Evolutionary conservation across 1,284 basidiomycete genomes (phyloP), one percentile per base, ranked within the genome.

Genomic region (Taiwanofungus camphoratus): DNA sequence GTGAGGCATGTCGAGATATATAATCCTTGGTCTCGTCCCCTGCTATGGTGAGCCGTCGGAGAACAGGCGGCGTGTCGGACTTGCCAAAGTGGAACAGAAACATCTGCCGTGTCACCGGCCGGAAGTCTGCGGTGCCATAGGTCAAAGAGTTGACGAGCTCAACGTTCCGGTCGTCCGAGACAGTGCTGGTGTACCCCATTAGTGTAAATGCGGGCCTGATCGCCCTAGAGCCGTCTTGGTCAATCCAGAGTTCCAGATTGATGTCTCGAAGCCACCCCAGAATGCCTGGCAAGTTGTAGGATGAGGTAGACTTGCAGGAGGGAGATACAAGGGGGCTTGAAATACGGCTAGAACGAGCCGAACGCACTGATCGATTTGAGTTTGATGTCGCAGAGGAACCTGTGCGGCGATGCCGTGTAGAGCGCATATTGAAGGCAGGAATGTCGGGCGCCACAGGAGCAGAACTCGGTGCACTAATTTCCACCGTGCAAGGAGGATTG

Each of bases 201-300:
- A 81, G 73, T 44, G 66, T 70, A 64, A 88, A 81, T 9, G 67
- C 61, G 15, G 81, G 76, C 18, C 69, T 66, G 13, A 81, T 69
- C 9, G 74, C 70, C 21, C 85, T 76, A 52, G 84, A 86, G 5
- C 83, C 81, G 63, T 90, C 87, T 61, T 90, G 87, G 55, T 90
- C 88, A 23, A 90, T 79, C 61, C 79, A 74, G 22, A 90, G 63
- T 45, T 85, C 76, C n/a, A 89, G 60, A 24, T 60, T 62, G 15
- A 67, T 66, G 36, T 70, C 65, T 43, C 70, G 65, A 7, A 87
- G 67, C 77, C 79, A 84, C 1, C 59, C 51, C 1, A 79, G 55
- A 29, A 65, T 58, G 13, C 54, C 51, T 0, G 73, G 72, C 12
- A 76, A 58, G 26, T 45, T 48, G 19, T 46, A 30, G 24, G 55